phyloP scores from a whole-genome alignment of 78 protist genomes.

The Polysphondylium violaceum region DNA sequence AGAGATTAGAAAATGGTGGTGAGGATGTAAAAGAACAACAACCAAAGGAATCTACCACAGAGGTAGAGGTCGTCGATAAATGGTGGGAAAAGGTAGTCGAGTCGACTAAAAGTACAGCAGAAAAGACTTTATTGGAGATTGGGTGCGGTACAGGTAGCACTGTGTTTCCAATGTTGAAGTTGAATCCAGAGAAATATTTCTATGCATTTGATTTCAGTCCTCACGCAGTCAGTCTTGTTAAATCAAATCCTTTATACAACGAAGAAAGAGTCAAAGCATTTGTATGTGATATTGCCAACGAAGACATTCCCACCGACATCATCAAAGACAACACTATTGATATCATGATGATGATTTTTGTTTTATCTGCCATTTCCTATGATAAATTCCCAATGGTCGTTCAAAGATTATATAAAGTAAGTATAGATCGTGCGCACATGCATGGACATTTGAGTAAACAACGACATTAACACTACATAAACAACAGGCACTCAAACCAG shows the following conservation, averaged over 20 bases:
- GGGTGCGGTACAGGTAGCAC: constrained; percentile 86
- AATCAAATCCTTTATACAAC: constrained; percentile 60
- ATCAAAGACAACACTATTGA: constrained; percentile 71
- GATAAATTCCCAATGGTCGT: constrained; percentile 46
- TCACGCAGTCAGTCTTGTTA: constrained; percentile 64
- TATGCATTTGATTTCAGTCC: constrained; percentile 83
- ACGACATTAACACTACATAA: neutral
- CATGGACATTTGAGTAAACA: neutral
- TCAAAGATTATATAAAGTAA: constrained; percentile 29
- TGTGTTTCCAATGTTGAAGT: constrained; percentile 68
- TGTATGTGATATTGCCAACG: constrained; percentile 77
- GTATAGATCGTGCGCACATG: neutral
- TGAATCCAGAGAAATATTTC: constrained; percentile 56
- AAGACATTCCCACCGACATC: constrained; percentile 27
- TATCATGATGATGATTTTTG: constrained; percentile 77
- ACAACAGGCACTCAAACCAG: constrained; percentile 78
- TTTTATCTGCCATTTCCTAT: constrained; percentile 79
- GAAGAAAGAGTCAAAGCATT: constrained; percentile 61
- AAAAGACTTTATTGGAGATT: constrained; percentile 53
- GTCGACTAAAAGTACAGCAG: neutral
- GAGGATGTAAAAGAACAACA: neutral
- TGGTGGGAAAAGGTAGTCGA: constrained; percentile 12
- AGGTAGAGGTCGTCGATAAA: neutral
- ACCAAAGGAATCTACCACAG: neutral
- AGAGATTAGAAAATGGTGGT: neutral